phyloP scores from a whole-genome alignment of 768 basidiomycete species.

The Tubosaeta sp. region DNA sequence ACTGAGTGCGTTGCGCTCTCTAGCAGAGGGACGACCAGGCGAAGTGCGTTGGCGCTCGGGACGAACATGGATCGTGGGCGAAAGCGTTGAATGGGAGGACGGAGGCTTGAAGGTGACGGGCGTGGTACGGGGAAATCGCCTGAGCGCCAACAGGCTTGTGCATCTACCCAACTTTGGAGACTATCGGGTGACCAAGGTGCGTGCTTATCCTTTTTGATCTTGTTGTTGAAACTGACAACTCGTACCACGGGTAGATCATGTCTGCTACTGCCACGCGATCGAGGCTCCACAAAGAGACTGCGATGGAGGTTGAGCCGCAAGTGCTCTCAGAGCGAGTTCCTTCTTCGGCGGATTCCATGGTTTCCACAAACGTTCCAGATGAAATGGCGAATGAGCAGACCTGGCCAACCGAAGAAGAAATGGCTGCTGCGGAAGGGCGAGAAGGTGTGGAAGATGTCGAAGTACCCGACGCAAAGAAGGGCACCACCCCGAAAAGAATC shows the following conservation, averaged over 20 bases:
- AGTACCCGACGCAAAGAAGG: slow-evolving; percentile 61
- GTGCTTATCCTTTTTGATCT: slow-evolving; percentile 12
- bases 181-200: slow-evolving; percentile 76
- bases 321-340: slow-evolving; percentile 58
- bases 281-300: slow-evolving; percentile 33
- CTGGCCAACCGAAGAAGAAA: slow-evolving; percentile 98
- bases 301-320: slow-evolving; percentile 68
- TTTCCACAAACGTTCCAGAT: slow-evolving; percentile 85
- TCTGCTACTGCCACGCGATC: slow-evolving; percentile 48
- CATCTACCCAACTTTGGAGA: slow-evolving; percentile 89
- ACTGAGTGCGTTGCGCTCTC: slow-evolving; percentile 64
- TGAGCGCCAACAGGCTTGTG: slow-evolving; percentile 81
- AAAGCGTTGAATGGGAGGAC: slow-evolving; percentile 59
- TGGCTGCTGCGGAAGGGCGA: slow-evolving; percentile 41
- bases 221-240: neutral
- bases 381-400: slow-evolving; percentile 94
- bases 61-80: slow-evolving; percentile 71
- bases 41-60: slow-evolving; percentile 83
- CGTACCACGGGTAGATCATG: slow-evolving; percentile 49
- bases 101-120: slow-evolving; percentile 75
- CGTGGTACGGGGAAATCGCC: slow-evolving; percentile 66
- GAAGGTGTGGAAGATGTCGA: slow-evolving; percentile 16
- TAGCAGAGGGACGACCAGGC: slow-evolving; percentile 82
- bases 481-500: slow-evolving; percentile 78
- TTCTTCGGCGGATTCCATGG: slow-evolving; percentile 74